A percentile compares a stretch with the other conserved stretches of the same genome.
Evolutionary conservation across 2,329 filamentous ascomycete genomes (phyloP).

Genomic region (Cercospora sp.): DNA sequence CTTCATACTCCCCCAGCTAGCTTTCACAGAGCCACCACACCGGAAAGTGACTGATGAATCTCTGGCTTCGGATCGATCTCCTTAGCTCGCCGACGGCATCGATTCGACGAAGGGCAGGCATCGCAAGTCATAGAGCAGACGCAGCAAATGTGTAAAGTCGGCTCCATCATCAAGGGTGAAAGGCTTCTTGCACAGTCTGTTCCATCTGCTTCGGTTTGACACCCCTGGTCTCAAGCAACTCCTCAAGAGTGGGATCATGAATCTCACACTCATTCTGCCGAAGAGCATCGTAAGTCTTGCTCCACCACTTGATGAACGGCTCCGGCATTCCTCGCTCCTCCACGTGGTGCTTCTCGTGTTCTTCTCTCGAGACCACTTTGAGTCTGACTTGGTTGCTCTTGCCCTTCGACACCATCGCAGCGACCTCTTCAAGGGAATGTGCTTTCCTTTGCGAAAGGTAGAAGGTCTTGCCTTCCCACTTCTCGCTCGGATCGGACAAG

Average conservation of each 20-base stretch:
- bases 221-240: conserved; percentile 40
- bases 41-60: no score
- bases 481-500: conserved; percentile 36
- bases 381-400: conserved; percentile 35
- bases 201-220: conserved; percentile 42
- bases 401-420: conserved; percentile 32
- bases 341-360: conserved; percentile 46
- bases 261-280: conserved; percentile 46
- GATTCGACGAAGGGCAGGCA: no score
- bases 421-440: conserved; percentile 34
- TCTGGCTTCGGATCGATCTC: no score
- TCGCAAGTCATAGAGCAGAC: no score
- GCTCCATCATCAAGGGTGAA: no score
- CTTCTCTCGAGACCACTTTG: conserved; percentile 41
- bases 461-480: conserved; percentile 41
- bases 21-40: no score
- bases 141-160: no score
- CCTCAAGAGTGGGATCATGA: conserved; percentile 44
- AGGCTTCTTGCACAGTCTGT: conserved; percentile 40
- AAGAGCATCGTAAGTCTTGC: conserved; percentile 47
- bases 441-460: conserved; percentile 40
- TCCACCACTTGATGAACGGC: conserved; percentile 49
- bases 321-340: conserved; percentile 40
- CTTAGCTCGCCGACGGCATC: no score
- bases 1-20: no score